Base-by-base conservation (phyloP, 2,329 filamentous ascomycete species). In the Cercospora nicotianae region DNA sequence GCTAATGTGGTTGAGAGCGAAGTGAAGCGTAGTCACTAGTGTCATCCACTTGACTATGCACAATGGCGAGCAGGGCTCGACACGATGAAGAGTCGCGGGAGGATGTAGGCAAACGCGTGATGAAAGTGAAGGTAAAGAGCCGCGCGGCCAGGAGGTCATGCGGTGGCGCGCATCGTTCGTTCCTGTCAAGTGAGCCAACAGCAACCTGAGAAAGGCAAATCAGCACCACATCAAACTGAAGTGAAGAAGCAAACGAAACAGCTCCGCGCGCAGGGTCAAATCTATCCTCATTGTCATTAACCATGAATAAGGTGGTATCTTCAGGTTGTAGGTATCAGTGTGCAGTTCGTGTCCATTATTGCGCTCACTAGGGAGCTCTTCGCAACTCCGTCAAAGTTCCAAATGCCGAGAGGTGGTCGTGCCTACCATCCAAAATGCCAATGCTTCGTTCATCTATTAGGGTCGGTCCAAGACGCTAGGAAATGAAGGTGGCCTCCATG, bases 401-500 rank as follows among this genome's bases (percentile, higher is more conserved):
- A 23, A 60, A 66, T 64, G 65, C 66, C 65, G n/a, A 57, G 59
- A 48, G 45, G 45, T 51, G 18, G 45, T 64, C 63, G 61, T 57
- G 60, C 33, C 59, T 60, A 16, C 26, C 60, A 30, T 58, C 53
- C 53, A 31, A 12, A 57, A 58, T 58, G 53, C 53, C 53, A 33
- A 58, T 58, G 53, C 31, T 28, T 36, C 12, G 20, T n/a, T 33
- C 39, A 20, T n/a, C 23, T 57, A 60, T 20, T 31, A 13, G 30
- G 45, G 20, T 20, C 20, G 8, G 28, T 33, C 31, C 31, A 64
- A 64, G 31, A 57, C 13, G 26, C 69, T 70, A 77, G n/a, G 91
- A 93, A 81, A 99, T 96, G 83, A 98, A 99, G n/a, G 94, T 97
- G 2, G 95, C 93, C 83, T 99, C 95, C 66, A 87, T 88, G 81